Base-by-base conservation (phyloP, 345 rosid species). In the Crucihimalaya himalaica region DNA sequence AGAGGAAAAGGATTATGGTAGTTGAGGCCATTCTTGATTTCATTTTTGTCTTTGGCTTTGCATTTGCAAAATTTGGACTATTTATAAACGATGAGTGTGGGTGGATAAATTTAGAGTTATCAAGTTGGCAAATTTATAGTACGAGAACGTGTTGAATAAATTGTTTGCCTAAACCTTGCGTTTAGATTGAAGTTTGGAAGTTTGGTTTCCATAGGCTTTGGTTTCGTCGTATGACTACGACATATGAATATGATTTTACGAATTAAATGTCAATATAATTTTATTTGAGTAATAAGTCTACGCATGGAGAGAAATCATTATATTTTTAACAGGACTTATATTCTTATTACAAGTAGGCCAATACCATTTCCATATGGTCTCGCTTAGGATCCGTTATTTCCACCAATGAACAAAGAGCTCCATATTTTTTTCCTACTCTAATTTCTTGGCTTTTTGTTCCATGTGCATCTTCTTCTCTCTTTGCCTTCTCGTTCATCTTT, bases 101-200 rank as follows among this genome's bases (percentile, higher is more conserved):
- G 14, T 21, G 3, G 31, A 23, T 37, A 3, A 60, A 37, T 6
- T 37, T 27, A 18, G 58, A 29, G 11, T 6, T 54, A n/a, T 5
- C 53, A 19, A 19, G 53, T 51, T 51, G 15, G 27, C 13, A 50
- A 21, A 11, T 9, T 20, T 15, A 14, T 23, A 14, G 50, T 40
- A 42, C 5, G 51, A 61, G 31, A 40, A 61, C 66, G 21, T 62
- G 66, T 42, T 62, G 66, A 62, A 37, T 25, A 42, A 25, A 40
- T 42, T 61, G 34, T 61, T 43, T 16, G 51, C 48, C 23, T 62
- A 40, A 62, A 42, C 13, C n/a, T 59, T 37, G 47, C 12, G 64
- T 59, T 42, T 42, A 62, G 52, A 62, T 8, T 42, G 48, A 32
- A 25, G 34, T 19, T 12, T 23, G 19, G 21, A 42, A 4, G 35